A percentile compares a stretch with the other conserved stretches of the same genome.
Conservation (phyloP, 345 rosid genomes). For the Gossypium sturtianum region DNA sequence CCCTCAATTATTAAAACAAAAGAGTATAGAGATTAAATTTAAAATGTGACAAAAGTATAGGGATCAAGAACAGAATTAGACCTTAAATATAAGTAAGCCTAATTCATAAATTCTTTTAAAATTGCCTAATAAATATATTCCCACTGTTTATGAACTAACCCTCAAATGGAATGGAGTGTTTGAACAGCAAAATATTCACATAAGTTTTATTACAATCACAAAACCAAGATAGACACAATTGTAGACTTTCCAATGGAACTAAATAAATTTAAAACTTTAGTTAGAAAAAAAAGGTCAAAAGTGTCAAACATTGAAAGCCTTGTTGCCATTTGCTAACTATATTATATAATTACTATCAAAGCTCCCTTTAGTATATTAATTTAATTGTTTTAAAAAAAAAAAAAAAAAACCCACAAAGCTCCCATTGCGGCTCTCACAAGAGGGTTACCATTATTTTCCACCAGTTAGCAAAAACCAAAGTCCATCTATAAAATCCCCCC, state of each 20-base stretch:
- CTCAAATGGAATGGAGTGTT: neutral
- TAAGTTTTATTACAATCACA: neutral
- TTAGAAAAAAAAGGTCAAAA: constrained; percentile 28
- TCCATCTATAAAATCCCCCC: constrained; percentile 30
- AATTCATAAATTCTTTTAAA: neutral
- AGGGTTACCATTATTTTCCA: neutral
- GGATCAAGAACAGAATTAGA: no score
- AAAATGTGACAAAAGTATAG: no score
- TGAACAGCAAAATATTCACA: neutral
- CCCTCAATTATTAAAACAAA: no score
- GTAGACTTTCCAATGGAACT: constrained; percentile 15
- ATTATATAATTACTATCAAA: constrained; percentile 11
- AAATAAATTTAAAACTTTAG: neutral
- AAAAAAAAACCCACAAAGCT: neutral
- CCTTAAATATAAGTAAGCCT: neutral
- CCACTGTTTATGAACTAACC: neutral
- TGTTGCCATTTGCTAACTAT: constrained; percentile 17
- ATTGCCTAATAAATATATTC: neutral
- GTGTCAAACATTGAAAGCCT: constrained; percentile 34
- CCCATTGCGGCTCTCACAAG: constrained; percentile 31
- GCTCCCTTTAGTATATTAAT: constrained; percentile 6
- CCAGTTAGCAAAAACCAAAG: constrained; percentile 22
- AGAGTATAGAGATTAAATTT: no score
- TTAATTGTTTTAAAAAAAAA: no score
- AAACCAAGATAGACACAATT: constrained; percentile 5